These are phyloP conservation scores for Verticillium dahliae DNA, from an alignment of 2,329 filamentous ascomycete species.

Conservation along the genomic window DNA sequence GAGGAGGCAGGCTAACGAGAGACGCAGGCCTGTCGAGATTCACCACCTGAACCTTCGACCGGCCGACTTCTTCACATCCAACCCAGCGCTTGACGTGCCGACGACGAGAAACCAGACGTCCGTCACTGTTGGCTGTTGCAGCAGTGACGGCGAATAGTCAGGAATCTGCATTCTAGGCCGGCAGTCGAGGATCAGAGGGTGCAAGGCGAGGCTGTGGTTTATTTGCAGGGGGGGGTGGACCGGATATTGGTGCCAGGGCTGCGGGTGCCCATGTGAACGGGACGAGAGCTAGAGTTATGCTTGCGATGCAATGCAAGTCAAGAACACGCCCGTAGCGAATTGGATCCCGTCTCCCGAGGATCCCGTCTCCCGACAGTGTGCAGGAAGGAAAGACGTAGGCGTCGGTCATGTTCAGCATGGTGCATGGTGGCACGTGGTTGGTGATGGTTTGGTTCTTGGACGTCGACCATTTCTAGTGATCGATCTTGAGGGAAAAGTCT, in stretches of 20 bases:
- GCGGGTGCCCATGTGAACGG: slow-evolving; percentile 12
- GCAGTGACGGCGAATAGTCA: slow-evolving; percentile 2
- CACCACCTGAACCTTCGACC: slow-evolving; percentile 38
- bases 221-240: slow-evolving; percentile 25
- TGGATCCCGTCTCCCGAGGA: neutral
- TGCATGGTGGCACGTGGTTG: neutral
- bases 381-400: neutral
- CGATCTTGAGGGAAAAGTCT: slow-evolving; percentile 93
- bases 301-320: neutral
- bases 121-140: slow-evolving; percentile 31
- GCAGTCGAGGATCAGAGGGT: slow-evolving; percentile 12
- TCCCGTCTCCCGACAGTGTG: neutral
- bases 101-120: slow-evolving; percentile 29
- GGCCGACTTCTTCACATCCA: slow-evolving; percentile 38
- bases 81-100: slow-evolving; percentile 39
- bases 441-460: neutral
- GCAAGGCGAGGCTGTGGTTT: slow-evolving; percentile 21
- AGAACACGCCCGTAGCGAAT: neutral
- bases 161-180: neutral
- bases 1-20: neutral
- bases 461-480: slow-evolving; percentile 25
- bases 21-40: slow-evolving; percentile 38
- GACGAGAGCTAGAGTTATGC: neutral
- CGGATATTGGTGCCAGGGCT: slow-evolving; percentile 16
- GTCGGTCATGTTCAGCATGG: neutral